Conservation (phyloP, 352 stramenopile genomes). For the Globisporangium cylindrosporum region DNA sequence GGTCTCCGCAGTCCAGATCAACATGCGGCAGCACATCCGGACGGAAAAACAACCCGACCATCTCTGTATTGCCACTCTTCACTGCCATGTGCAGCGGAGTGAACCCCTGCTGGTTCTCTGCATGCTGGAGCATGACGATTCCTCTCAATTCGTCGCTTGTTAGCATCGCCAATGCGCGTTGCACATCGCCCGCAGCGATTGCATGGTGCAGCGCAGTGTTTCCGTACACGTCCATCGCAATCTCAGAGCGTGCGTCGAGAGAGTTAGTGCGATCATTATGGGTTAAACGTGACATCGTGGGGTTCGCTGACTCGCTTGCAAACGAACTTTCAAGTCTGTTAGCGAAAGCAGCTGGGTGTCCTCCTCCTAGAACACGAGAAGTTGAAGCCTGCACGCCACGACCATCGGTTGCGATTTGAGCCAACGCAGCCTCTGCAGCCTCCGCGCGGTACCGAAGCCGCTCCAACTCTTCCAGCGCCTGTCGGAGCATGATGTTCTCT, state of each 20-base stretch:
- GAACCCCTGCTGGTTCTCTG: slow-evolving; percentile 51
- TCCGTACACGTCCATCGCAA: slow-evolving; percentile 49
- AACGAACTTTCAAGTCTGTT: neutral
- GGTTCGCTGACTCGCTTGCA: neutral
- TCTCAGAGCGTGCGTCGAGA: slow-evolving; percentile 11
- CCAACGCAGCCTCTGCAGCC: slow-evolving; percentile 54
- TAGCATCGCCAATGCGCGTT: slow-evolving; percentile 51
- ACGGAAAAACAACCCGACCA: slow-evolving; percentile 74
- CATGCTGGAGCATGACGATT: slow-evolving; percentile 48
- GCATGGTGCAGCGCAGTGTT: slow-evolving; percentile 54
- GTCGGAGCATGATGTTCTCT: slow-evolving; percentile 33
- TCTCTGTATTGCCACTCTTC: slow-evolving; percentile 50
- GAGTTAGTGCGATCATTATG: neutral
- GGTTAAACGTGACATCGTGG: neutral
- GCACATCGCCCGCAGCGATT: slow-evolving; percentile 38
- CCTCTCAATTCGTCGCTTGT: slow-evolving; percentile 32
- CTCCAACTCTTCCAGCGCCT: slow-evolving; percentile 52
- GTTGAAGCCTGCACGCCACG: neutral
- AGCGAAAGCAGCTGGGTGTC: neutral
- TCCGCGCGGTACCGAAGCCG: slow-evolving; percentile 56
- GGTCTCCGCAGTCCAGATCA: slow-evolving; percentile 61
- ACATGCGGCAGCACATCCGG: slow-evolving; percentile 67
- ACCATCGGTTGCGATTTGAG: slow-evolving; percentile 20
- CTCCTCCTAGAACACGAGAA: neutral
- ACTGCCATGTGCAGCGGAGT: slow-evolving; percentile 70